Conservation (phyloP, 805 yeast genomes). For the Millerago galiae region DNA sequence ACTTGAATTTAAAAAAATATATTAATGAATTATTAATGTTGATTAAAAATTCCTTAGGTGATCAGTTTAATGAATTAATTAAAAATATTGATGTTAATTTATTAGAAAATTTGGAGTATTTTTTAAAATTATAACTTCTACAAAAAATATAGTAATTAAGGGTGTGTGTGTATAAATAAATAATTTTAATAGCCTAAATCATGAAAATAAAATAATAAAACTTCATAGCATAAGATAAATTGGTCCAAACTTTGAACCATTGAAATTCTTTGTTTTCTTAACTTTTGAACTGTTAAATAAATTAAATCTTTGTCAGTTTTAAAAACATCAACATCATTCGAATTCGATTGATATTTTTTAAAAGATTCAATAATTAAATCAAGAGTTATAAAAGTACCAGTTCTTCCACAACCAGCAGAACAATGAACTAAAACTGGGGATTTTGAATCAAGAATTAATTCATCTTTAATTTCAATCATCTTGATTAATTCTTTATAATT, state of each 20-base stretch:
- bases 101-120: constrained; percentile 22
- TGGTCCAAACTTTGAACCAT: constrained; percentile 84
- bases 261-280: constrained; percentile 69
- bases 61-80: constrained; percentile 6
- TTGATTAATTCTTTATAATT: constrained; percentile 28
- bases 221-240: constrained; percentile 67
- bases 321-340: constrained; percentile 8
- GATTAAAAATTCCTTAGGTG: constrained; percentile 12
- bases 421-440: constrained; percentile 77
- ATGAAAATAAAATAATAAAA: constrained; percentile 27
- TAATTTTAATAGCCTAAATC: neutral
- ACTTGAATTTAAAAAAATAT: constrained; percentile 40
- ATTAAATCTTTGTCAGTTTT: constrained; percentile 42
- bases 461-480: constrained; percentile 27
- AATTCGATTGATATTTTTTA: constrained; percentile 7
- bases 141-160: neutral
- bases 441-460: constrained; percentile 14
- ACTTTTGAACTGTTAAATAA: constrained; percentile 53
- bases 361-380: constrained; percentile 32
- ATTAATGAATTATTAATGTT: constrained; percentile 27
- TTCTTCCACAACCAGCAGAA: constrained; percentile 96
- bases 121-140: constrained; percentile 7
- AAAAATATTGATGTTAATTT: constrained; percentile 10
- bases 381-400: constrained; percentile 80
- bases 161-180: neutral